A percentile compares a stretch with the other conserved stretches of the same genome.
Conservation (phyloP, 768 basidiomycete species). For the Xerocomus brunneocitrinus region DNA sequence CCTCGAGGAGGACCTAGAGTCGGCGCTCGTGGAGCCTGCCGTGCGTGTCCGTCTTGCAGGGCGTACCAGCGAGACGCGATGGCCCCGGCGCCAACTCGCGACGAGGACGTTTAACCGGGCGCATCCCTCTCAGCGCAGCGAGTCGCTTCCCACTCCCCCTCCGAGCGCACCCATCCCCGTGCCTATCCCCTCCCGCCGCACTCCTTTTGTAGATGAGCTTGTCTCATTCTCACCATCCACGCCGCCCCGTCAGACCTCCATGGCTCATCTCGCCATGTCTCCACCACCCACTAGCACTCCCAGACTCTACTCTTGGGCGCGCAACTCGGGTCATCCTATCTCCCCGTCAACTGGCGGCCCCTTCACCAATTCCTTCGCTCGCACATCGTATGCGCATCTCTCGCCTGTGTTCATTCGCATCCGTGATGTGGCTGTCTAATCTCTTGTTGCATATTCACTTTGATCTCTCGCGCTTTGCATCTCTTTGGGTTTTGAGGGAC, state of each 20-base stretch:
- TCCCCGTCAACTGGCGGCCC: constrained; percentile 37
- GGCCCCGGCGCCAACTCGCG: constrained; percentile 4
- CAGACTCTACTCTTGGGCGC: constrained; percentile 53
- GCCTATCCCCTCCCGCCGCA: constrained; percentile 21
- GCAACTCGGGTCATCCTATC: constrained; percentile 34
- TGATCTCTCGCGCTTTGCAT: not conserved
- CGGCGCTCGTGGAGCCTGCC: constrained; percentile 7
- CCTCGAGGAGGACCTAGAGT: constrained; percentile 16
- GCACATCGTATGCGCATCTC: constrained; percentile 56
- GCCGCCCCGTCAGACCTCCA: constrained; percentile 27
- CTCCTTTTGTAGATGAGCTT: constrained; percentile 19
- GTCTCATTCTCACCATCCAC: constrained; percentile 25
- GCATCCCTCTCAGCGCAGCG: constrained; percentile 5
- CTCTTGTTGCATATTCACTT: not conserved
- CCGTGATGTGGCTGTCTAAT: constrained; percentile 34
- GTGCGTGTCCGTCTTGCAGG: constrained; percentile 23
- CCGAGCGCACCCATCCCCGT: constrained; percentile 30
- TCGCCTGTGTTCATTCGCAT: constrained; percentile 44
- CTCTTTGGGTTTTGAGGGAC: constrained; percentile 12
- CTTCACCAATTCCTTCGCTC: constrained; percentile 54
- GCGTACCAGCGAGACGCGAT: constrained; percentile 3
- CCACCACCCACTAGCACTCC: constrained; percentile 55
- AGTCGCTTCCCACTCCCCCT: constrained; percentile 14
- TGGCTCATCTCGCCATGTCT: constrained; percentile 37
- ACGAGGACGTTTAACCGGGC: not conserved